These are phyloP conservation scores for Populus hybrid DNA, from an alignment of 441 rosid genomes.

Conservation along the genomic window DNA sequence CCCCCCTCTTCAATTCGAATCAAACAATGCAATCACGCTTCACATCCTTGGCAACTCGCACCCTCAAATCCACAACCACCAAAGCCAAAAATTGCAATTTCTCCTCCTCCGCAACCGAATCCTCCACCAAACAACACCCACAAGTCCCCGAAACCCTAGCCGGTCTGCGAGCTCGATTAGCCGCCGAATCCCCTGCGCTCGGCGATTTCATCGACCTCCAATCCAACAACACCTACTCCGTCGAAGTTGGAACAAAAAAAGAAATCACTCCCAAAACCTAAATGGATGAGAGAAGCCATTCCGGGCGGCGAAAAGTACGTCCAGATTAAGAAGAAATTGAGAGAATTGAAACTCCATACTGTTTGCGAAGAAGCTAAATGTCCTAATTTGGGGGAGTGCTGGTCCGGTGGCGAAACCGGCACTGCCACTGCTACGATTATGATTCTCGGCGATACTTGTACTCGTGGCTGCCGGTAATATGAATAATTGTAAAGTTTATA, in stretches of 20 bases:
- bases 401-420: constrained; percentile 98
- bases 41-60: constrained; percentile 31
- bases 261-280: constrained; percentile 94
- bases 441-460: too few species aligned
- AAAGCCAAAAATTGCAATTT: neutral
- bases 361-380: constrained; percentile 97
- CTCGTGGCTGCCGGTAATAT: constrained; percentile 87
- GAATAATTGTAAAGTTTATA: neutral
- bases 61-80: constrained; percentile 29
- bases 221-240: constrained; percentile 55
- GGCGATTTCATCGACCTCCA: constrained; percentile 57
- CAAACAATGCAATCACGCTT: constrained; percentile 38
- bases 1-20: neutral
- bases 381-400: constrained; percentile 91
- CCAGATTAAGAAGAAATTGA: constrained; percentile 90
- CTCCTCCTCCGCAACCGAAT: constrained; percentile 38
- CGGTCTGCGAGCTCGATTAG: constrained; percentile 81
- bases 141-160: constrained; percentile 58
- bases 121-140: constrained; percentile 33
- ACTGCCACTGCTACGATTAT: constrained; percentile 96
- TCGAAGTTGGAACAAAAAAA: constrained; percentile 95
- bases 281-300: constrained; percentile 91
- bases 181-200: constrained; percentile 62
- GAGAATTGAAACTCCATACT: constrained; percentile 90
- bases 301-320: constrained; percentile 98